Base-by-base conservation (phyloP, 805 yeast species). In the Torulaspora franciscae region DNA sequence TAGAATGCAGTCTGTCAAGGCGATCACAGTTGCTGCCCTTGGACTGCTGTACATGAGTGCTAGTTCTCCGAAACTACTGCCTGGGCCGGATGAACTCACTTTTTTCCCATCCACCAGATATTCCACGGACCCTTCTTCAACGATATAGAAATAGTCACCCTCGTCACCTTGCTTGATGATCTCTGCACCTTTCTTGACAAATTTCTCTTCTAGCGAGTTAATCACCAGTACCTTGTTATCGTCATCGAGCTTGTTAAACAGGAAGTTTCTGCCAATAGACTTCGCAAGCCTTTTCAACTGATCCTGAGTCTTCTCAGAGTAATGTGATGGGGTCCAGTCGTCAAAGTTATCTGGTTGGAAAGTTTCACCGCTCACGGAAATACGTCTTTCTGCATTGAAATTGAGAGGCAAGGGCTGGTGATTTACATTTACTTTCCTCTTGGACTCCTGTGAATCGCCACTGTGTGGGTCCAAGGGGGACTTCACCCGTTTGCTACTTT, bases 1-100 rank as follows among this genome's bases (percentile, higher is more conserved):
- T 41, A 91, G 73, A 26, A 79, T 79, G 57, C 83, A 75, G 49
- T 84, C 87, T 6, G 85, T 74, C 19, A 72, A 65, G 7, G 96
- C 90, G 23, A 75, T 58, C 1, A 86, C 97, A 1, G 98, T 88
- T 7, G 98, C 98, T 6, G 98, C 98, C 68, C 99, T 81, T 50
- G 97, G 97, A 14, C 96, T 81, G 66, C 93, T 91, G 71, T 93
- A 91, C 96, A 93, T 89, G 57, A 93, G 75, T 3, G 99, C 99
- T 59, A 93, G 76, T 67, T 93, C 99, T 62, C 99, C 99, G 67
- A 93, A 93, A 36, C 91, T 82, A 4, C 95, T 79, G 6, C 98
- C 97, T 32, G 87, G 80, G 7, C 86, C 83, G n/a, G 86, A 76
- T 1, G 84, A 72, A 61, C 78, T 82, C 30, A 89, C 91, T 58